A percentile compares a stretch with the other conserved stretches of the same genome.
Conservation (phyloP, 2,329 filamentous ascomycete genomes). For the Pseudopyricularia cyperi region DNA sequence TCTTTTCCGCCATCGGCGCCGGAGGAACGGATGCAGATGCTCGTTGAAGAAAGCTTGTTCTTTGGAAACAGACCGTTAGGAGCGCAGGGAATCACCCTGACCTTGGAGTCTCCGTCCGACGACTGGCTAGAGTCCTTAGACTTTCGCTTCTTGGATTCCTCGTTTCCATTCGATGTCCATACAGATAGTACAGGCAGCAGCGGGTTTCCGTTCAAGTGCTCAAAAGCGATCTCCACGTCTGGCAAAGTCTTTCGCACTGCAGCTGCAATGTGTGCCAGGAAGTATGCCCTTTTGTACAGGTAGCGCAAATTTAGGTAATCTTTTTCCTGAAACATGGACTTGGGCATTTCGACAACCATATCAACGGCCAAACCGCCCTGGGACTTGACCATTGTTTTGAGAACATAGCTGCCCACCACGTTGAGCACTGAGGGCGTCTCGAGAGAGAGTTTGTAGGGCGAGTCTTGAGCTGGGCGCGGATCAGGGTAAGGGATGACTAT, state of each 20-base stretch:
- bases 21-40: conserved; percentile 54
- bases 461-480: conserved; percentile 62
- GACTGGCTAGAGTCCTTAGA: not conserved
- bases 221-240: conserved; percentile 32
- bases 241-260: conserved; percentile 47
- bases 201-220: conserved; percentile 57
- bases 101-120: conserved; percentile 13
- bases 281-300: conserved; percentile 90
- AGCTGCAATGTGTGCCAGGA: conserved; percentile 68
- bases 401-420: conserved; percentile 75
- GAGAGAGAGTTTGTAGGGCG: conserved; percentile 72
- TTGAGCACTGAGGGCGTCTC: conserved; percentile 66
- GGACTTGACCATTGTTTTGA: conserved; percentile 58
- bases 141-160: conserved; percentile 11
- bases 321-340: conserved; percentile 74
- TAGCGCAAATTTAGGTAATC: conserved; percentile 89
- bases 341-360: conserved; percentile 78
- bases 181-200: conserved; percentile 56
- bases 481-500: conserved; percentile 73
- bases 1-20: conserved; percentile 28
- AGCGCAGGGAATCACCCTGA: conserved; percentile 67
- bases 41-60: conserved; percentile 56
- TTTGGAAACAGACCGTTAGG: conserved; percentile 56
- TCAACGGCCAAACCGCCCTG: conserved; percentile 53
- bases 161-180: conserved; percentile 15